Evolutionary conservation across 2,329 filamentous ascomycete genomes (phyloP), one percentile per base, ranked within the genome.

Genomic region (Claviceps maximensis): DNA sequence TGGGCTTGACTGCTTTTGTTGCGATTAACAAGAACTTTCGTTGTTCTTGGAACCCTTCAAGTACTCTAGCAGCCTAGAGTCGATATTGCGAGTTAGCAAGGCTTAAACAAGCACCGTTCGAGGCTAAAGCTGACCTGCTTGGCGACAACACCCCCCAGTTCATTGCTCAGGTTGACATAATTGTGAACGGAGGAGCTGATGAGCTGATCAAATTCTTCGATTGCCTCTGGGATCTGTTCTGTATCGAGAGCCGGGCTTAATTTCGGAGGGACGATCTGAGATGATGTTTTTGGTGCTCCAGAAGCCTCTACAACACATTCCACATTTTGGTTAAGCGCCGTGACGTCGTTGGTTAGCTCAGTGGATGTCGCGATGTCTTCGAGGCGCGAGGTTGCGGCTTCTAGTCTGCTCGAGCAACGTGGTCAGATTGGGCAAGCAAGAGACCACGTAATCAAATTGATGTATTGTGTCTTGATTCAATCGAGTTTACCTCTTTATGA

Each of bases 331-430:
- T 70, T 68, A 38, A 74, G 69, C 31, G 71, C 67, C 57, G 76
- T 69, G 42, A 72, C 71, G 57, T 73, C 74, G 63, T 72, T 77
- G 53, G 76, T 76, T 2, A 78, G 68, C 60, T 86, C 83, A 52
- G 78, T 81, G 17, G 88, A 85, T 59, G 87, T 83, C 47, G 93
- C 91, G 64, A 98, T 95, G 69, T 98, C 93, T 74, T 98, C 93
- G 53, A 98, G 82, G 55, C 93, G 84, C 58, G 89, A 93, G 51
- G 93, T 98, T 41, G 93, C 93, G 68, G 93, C 93, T 78, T 98
- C 93, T 61, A 98, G 86, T 73, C 93, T 98, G 67, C 8, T 38
- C 47, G 47, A 51, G 42, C 25, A 41, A 15, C 2, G 15, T 19
- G 19, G 29, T 33, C 38, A 52, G 47, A 50, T 19, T 10, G 31